Conservation (phyloP, 2,329 filamentous ascomycete genomes). For the Magnaporthiopsis incrustans region DNA sequence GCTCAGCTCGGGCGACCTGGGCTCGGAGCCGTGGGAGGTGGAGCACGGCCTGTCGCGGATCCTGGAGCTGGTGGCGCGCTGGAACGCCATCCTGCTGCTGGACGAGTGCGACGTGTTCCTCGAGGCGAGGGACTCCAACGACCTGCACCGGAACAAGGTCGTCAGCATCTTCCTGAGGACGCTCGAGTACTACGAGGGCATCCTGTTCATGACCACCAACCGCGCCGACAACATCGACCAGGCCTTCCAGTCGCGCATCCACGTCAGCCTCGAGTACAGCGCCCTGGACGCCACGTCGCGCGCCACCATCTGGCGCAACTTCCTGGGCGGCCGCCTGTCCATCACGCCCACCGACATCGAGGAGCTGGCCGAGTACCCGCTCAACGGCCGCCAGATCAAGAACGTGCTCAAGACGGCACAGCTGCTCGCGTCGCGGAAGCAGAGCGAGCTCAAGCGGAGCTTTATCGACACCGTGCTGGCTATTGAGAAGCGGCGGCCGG, state of each 20-base stretch:
- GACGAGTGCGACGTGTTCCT: constrained; percentile 53
- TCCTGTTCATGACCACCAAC: constrained; percentile 42
- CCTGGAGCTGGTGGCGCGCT: constrained; percentile 64
- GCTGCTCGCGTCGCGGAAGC: constrained; percentile 23
- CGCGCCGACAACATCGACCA: constrained; percentile 35
- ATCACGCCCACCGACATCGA: constrained; percentile 25
- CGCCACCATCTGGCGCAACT: constrained; percentile 30
- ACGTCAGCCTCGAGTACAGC: constrained; percentile 39
- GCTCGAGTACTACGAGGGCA: constrained; percentile 40
- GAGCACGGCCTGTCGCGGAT: constrained; percentile 60
- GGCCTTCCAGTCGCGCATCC: constrained; percentile 39
- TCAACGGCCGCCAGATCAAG: constrained; percentile 28
- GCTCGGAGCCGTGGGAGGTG: constrained; percentile 55
- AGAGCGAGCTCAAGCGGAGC: constrained; percentile 22
- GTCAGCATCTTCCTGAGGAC: constrained; percentile 31
- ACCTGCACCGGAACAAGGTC: constrained; percentile 31
- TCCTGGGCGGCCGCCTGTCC: constrained; percentile 25
- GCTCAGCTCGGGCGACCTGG: constrained; percentile 60
- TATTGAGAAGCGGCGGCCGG: constrained; percentile 15
- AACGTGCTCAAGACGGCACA: constrained; percentile 28
- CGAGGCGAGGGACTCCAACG: constrained; percentile 15
- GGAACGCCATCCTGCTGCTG: constrained; percentile 64
- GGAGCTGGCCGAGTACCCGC: constrained; percentile 28
- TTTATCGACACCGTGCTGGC: constrained; percentile 22
- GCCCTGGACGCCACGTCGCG: constrained; percentile 26